Conservation (phyloP, 2,329 filamentous ascomycete species). For the Ophiocordyceps robertsii region DNA sequence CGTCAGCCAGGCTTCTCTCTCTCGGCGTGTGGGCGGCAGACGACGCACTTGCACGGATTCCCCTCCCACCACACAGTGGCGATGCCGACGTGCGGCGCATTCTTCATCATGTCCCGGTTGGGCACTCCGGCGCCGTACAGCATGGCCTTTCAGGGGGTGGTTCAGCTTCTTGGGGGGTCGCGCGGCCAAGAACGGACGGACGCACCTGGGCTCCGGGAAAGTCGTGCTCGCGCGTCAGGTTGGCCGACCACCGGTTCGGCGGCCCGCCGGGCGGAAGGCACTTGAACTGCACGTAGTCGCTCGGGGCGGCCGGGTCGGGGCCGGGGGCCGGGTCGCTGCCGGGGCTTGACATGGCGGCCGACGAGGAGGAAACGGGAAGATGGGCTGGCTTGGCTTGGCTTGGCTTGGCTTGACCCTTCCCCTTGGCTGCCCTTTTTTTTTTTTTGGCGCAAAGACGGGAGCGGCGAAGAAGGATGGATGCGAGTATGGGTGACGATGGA, state of each 20-base stretch:
- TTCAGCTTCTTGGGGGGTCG: too few relatives aligned
- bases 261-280: conserved; percentile 35
- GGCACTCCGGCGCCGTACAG: conserved; percentile 87
- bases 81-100: conserved; percentile 77
- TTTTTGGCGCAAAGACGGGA: too few relatives aligned
- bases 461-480: too few relatives aligned
- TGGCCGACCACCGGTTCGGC: conserved; percentile 77
- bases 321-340: conserved; percentile 9
- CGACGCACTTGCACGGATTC: conserved; percentile 95
- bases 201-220: conserved; percentile 76
- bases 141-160: too few relatives aligned
- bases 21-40: too few relatives aligned
- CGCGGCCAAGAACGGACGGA: too few relatives aligned
- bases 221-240: conserved; percentile 73
- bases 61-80: conserved; percentile 96
- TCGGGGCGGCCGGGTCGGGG: conserved; percentile 30
- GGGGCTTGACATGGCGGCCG: conserved; percentile 5
- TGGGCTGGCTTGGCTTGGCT: too few relatives aligned
- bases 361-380: too few relatives aligned
- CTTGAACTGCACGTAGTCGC: conserved; percentile 40
- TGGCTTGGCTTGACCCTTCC: too few relatives aligned
- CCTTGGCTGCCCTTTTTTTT: too few relatives aligned
- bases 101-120: conserved; percentile 74
- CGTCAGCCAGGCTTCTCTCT: too few relatives aligned
- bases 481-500: too few relatives aligned